phyloP scores from a whole-genome alignment of 371 early-diverging fungal genomes.

The Mortierella sp. region DNA sequence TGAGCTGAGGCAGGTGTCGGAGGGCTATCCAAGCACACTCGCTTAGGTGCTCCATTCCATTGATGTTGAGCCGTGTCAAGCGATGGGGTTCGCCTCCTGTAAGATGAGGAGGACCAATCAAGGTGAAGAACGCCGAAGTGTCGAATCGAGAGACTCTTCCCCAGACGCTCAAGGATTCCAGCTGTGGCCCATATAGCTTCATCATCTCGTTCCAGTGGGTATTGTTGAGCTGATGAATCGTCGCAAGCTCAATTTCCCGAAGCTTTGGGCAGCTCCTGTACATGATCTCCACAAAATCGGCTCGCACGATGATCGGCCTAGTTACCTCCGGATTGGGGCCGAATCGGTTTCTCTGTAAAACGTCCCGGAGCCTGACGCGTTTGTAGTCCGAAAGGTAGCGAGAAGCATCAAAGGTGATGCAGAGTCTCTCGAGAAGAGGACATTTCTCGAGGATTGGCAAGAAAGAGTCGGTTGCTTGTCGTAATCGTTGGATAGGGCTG shows the following conservation, averaged over 20 bases:
- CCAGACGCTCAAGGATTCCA: conserved; percentile 19
- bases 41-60: too few relatives aligned
- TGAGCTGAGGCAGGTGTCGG: too few relatives aligned
- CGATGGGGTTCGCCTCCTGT: too few relatives aligned
- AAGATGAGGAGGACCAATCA: too few relatives aligned
- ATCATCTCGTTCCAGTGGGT: conserved; percentile 13
- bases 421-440: background rate
- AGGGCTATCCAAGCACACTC: too few relatives aligned
- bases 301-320: background rate
- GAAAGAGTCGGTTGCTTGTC: background rate
- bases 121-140: too few relatives aligned
- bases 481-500: too few relatives aligned
- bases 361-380: too few relatives aligned
- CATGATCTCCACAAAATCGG: conserved; percentile 5
- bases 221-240: background rate
- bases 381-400: background rate
- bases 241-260: conserved; percentile 14
- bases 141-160: too few relatives aligned
- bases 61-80: too few relatives aligned
- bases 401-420: background rate
- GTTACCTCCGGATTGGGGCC: background rate
- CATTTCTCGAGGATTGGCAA: background rate
- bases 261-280: conserved; percentile 15
- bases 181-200: conserved; percentile 7
- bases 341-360: background rate